Evolutionary conservation across 2,329 filamentous ascomycete genomes (phyloP).

Genomic region (Fonsecaea multimorphosa): DNA sequence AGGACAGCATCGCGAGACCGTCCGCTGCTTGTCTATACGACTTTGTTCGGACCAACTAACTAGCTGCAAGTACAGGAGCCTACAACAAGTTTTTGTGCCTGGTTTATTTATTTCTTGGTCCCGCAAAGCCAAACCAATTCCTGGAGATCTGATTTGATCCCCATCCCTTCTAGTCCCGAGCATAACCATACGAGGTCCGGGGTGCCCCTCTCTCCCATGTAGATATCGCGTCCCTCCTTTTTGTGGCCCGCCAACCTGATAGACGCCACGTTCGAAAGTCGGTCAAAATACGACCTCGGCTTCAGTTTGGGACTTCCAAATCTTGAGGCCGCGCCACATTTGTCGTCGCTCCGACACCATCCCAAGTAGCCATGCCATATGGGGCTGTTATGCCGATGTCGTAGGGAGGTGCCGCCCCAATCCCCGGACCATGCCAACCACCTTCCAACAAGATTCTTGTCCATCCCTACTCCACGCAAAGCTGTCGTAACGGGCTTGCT

Average conservation of each 20-base stretch:
- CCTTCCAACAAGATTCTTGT: conserved; percentile 1
- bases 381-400: not conserved
- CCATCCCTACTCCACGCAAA: not conserved
- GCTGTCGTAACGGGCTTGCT: not conserved
- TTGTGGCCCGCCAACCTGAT: not conserved
- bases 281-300: not conserved
- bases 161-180: not conserved
- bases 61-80: not conserved
- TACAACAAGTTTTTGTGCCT: conserved; percentile 1
- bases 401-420: not conserved
- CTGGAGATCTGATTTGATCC: not conserved
- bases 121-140: not conserved
- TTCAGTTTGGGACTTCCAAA: not conserved
- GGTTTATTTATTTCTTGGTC: not conserved
- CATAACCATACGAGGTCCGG: not conserved
- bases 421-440: not conserved
- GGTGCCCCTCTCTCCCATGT: not conserved
- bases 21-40: not conserved
- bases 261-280: not conserved
- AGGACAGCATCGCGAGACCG: not conserved
- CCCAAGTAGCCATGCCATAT: not conserved
- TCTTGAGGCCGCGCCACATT: not conserved
- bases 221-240: not conserved
- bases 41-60: not conserved
- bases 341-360: not conserved